Base-by-base conservation (phyloP, 2,329 filamentous ascomycete genomes). In the Aspergillus cejpii region DNA sequence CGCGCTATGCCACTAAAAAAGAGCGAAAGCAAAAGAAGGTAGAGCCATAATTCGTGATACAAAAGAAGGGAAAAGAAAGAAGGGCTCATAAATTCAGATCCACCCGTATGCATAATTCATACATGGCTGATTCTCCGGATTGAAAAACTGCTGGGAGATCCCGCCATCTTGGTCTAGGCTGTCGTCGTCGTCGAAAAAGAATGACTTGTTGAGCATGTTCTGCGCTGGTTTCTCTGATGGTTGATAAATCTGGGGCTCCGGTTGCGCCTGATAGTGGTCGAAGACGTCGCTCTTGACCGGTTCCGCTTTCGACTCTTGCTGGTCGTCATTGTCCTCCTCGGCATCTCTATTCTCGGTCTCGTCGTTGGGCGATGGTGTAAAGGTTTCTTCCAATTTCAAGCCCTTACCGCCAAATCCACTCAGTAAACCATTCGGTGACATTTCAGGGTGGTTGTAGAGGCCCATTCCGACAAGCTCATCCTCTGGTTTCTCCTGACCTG, bases 401-500 rank as follows among this genome's bases (percentile, higher is more conserved):
- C 86, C 85, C 64, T 87, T 87, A 45, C 85, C 85, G 14, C 70
- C 63, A 6, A 76, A 68, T 19, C 76, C 76, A 37, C 81, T 65
- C 14, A 85, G 63, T 63, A 66, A 80, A 74, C 67, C 77, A 73
- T 64, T 79, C 69, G 43, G 78, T 61, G 40, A 74, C 68, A 23
- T 77, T 44, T 82, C 83, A 0, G 85, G 85, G 3, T 78, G 71
- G 57, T 88, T 86, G 63, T 92, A 92, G 0, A 92, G 76, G 0
- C 87, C 87, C 77, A 92, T 83, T 15, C 86, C 86, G n/a, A 89
- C 76, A 1, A 91, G 74, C 48, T 88, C 83, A 57, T 89, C 85
- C 28, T 80, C 83, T 11, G 77, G 71, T 20, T 74, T 62, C 21
- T 80, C 79, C 38, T 78, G 29, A 79, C 74, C 24, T 76, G 46